Percentiles rank a stretch among this genome's conserved stretches.
phyloP scores from a whole-genome alignment of 1,139 yeast genomes.

The Meyerozyma sp. region DNA sequence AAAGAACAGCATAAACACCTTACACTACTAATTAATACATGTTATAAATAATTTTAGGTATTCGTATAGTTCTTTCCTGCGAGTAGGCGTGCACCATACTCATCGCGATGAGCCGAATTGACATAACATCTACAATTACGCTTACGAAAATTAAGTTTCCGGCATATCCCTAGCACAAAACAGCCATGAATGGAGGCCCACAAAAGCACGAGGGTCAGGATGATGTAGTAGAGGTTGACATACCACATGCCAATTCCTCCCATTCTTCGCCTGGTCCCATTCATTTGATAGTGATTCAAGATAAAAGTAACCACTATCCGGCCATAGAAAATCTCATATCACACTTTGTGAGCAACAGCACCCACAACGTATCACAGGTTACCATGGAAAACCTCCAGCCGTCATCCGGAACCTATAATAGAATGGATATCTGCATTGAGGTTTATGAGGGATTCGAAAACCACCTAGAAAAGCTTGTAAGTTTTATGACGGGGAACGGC shows the following conservation, averaged over 20 bases:
- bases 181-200: neutral
- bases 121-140: neutral
- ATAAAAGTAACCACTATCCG: neutral
- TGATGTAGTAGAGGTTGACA: neutral
- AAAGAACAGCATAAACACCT: constrained; percentile 5
- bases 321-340: constrained; percentile 1
- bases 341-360: neutral
- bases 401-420: constrained; percentile 1
- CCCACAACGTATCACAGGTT: neutral
- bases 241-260: constrained; percentile 2
- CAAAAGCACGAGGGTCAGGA: neutral
- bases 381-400: constrained; percentile 12
- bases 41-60: neutral
- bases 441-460: constrained; percentile 26
- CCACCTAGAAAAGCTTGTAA: constrained; percentile 16
- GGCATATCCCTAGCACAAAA: no score
- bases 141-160: no score
- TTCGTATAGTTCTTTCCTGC: neutral
- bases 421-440: constrained; percentile 30
- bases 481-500: constrained; percentile 18
- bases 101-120: constrained; percentile 1
- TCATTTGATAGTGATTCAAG: constrained; percentile 5
- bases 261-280: constrained; percentile 12
- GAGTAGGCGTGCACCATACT: neutral
- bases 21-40: neutral